Evolutionary conservation across 1,284 basidiomycete species (phyloP), one percentile per base, ranked within the genome.

Genomic region (Trichosporon sp.): DNA sequence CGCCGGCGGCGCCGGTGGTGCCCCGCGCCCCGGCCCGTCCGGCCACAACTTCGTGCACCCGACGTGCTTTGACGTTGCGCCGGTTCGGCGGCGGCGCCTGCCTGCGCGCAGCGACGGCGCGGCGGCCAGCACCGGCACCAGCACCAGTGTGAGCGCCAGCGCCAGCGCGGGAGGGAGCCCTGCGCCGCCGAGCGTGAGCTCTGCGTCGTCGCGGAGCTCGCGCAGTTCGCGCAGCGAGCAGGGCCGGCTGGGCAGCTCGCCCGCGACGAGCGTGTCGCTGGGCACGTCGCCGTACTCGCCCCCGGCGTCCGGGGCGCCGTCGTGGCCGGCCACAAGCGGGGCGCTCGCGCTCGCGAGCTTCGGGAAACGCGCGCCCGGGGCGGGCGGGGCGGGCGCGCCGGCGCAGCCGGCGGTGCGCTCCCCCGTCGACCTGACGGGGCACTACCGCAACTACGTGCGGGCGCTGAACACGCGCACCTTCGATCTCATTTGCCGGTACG

Each of bases 371-470:
- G 12, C 15, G 29, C 4, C 29, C 15, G 4, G 2, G 3, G 25
- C 25, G 3, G 6, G 5, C 15, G 53, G 27, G 12, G 25, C 53
- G 2, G 5, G 4, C 56, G 65, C 58, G 4, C 38, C 58, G 25
- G 62, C 29, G 29, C 31, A 25, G 29, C 15, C 56, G 13, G 27
- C 15, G 8, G 44, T 70, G 8, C 51, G 51, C 25, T 62, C 53
- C 23, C n/a, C 53, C 4, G 70, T 65, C 9, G 66, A 68, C 34
- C 68, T 71, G 15, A 64, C 65, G 11, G 35, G 44, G 3, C 70
- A 67, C 38, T 71, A 65, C 38, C 68, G 68, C 3, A 44, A 65
- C 38, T 71, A 71, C 65, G 44, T 71, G 21, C 68, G 65, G n/a
- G 66, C 67, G 5, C 65, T 71, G 11, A 71, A 71, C 68, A 64